These are phyloP conservation scores for Chondrostereum purpureum DNA, from an alignment of 1,284 basidiomycete genomes.

Conservation along the genomic window DNA sequence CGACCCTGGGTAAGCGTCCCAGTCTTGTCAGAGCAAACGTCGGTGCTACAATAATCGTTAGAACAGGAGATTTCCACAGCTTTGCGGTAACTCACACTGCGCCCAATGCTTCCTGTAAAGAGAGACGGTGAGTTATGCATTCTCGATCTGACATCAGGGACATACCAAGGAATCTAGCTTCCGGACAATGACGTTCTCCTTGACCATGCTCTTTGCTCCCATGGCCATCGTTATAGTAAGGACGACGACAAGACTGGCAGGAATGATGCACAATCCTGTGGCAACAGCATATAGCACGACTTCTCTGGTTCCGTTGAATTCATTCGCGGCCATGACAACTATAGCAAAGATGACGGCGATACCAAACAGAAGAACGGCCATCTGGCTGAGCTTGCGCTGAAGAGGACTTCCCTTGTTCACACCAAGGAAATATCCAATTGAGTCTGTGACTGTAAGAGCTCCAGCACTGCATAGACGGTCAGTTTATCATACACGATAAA, in stretches of 20 bases:
- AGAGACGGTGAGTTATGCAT: no score
- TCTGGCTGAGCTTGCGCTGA: constrained; percentile 4
- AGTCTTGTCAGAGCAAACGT: constrained; percentile 29
- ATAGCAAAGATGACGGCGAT: constrained; percentile 3
- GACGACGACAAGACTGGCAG: constrained; percentile 20
- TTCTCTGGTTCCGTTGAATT: constrained; percentile 29
- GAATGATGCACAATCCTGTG: constrained; percentile 21
- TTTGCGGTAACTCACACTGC: constrained; percentile 22
- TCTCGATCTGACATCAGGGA: no score
- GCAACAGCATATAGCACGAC: constrained; percentile 30
- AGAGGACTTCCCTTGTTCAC: constrained; percentile 12
- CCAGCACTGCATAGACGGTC: neutral
- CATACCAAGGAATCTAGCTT: constrained; percentile 24
- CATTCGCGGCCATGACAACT: constrained; percentile 25
- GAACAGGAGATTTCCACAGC: neutral
- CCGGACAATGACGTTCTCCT: constrained; percentile 17
- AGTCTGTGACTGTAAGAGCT: neutral
- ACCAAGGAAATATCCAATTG: neutral
- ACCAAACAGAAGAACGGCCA: constrained; percentile 1
- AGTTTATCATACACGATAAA: no score
- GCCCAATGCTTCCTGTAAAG: neutral
- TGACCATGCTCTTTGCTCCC: constrained; percentile 36
- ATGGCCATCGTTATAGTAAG: constrained; percentile 27
- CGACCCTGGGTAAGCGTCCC: constrained; percentile 48
- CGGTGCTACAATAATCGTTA: neutral